Base-by-base conservation (phyloP, 208 protist species). In the Leishmania major region DNA sequence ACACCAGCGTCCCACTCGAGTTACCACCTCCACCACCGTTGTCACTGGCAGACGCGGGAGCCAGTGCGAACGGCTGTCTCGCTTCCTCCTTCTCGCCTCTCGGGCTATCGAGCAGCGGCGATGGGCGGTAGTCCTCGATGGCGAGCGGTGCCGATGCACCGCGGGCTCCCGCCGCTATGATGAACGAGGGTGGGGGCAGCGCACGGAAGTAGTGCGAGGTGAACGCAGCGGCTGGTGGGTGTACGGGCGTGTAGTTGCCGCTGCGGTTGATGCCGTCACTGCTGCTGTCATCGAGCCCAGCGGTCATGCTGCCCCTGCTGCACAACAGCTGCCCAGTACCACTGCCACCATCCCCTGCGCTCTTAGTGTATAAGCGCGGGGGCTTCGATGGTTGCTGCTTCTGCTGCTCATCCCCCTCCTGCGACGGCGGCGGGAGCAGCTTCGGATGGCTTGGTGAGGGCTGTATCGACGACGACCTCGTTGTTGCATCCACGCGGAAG, bases 161-260 rank as follows among this genome's bases (percentile, higher is more conserved):
- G 35, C 49, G 78, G 45, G 66, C 66, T 49, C 59, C 83, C 19
- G 74, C 74, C 10, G 77, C 77, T 22, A 69, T 60, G 74, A 86
- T 62, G n/a, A 75, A n/a, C 10, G 77, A 59, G 47, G 83, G 83
- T 28, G 83, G 83, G 5, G 83, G 83, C 43, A 95, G 85, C 1
- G 88, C 86, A 40, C 92, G 83, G 78, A 95, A 95, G 85, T 95
- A 95, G 43, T 93, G 92, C 15, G 92, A 88, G 22, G 90, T 86
- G 74, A 90, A 79, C 13, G 77, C 77, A 45, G 59, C 77, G 37
- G 64, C 45, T 55, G 77, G 64, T 59, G 77, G 64, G 47, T 73
- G 64, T 25, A 72, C 13, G 25, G n/a, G 28, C 31, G 59, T 45
- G 62, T 43, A 59, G 76, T 67, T 66, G 57, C 57, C 60, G 76